Conservation (phyloP, 108 stramenopile genomes). For the Chaetoceros muelleri region DNA sequence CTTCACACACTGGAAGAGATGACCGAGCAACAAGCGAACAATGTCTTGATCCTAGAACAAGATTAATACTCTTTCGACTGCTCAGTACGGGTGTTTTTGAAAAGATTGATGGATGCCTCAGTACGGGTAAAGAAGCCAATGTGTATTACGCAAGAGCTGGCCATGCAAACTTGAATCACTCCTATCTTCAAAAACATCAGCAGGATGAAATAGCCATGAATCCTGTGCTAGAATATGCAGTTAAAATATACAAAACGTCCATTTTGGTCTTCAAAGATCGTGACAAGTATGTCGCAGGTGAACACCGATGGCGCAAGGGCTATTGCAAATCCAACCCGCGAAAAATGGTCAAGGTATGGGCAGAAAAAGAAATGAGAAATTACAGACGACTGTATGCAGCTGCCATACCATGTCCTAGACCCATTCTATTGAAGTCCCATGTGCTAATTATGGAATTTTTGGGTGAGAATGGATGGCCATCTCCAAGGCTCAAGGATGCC, state of each 20-base stretch:
- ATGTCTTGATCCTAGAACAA: slow-evolving; percentile 92
- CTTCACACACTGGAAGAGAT: slow-evolving; percentile 86
- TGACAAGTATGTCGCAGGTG: slow-evolving; percentile 97
- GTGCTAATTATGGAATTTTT: slow-evolving; percentile 98
- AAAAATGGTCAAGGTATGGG: slow-evolving; percentile 99
- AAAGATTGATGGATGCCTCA: slow-evolving; percentile 92
- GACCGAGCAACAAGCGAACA: slow-evolving; percentile 95
- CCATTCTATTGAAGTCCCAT: slow-evolving; percentile 86
- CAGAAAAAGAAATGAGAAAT: slow-evolving; percentile 98
- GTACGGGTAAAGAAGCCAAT: slow-evolving; percentile 99
- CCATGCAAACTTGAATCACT: slow-evolving; percentile 14
- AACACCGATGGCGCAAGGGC: slow-evolving; percentile 96
- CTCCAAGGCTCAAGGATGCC: slow-evolving; percentile 92
- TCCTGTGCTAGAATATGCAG: slow-evolving; percentile 84
- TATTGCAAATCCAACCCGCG: slow-evolving; percentile 97
- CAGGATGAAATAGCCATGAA: background rate
- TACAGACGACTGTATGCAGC: slow-evolving; percentile 80
- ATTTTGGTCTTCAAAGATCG: slow-evolving; percentile 99
- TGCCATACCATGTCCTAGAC: slow-evolving; percentile 81
- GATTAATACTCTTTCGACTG: slow-evolving; percentile 94
- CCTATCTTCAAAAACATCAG: slow-evolving; percentile 8
- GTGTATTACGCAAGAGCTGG: slow-evolving; percentile 94
- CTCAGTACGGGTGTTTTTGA: slow-evolving; percentile 83
- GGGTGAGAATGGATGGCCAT: slow-evolving; percentile 91
- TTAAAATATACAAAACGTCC: slow-evolving; percentile 98